A percentile compares a stretch with the other conserved stretches of the same genome.
phyloP scores from a whole-genome alignment of 345 rosid species.

The Cardamine chenopodiifolia region DNA sequence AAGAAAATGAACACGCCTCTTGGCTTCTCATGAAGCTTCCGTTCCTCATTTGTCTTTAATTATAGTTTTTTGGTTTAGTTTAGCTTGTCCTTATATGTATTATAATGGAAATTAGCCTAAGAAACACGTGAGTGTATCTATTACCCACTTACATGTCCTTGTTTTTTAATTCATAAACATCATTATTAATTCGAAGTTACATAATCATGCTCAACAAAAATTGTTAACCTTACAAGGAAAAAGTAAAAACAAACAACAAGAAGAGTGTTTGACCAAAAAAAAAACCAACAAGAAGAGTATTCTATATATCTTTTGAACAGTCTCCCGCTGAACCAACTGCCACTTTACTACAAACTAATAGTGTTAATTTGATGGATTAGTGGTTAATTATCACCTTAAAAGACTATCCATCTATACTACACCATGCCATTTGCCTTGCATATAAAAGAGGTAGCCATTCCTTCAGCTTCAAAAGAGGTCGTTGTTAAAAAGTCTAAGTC shows the following conservation, averaged over 20 bases:
- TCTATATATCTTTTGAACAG: not conserved
- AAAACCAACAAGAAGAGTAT: not conserved
- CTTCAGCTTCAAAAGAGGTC: not conserved
- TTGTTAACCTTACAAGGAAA: not conserved
- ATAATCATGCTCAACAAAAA: not conserved
- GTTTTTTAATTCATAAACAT: too few species aligned
- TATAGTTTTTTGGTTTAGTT: not conserved
- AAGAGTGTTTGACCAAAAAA: too few species aligned
- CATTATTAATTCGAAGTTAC: too few species aligned
- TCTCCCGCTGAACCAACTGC: not conserved
- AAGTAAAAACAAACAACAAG: not conserved
- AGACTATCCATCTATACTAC: not conserved
- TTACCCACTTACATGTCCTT: too few species aligned
- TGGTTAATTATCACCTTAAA: too few species aligned
- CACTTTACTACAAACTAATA: not conserved
- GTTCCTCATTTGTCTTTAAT: not conserved
- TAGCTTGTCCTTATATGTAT: not conserved
- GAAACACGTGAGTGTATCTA: slow-evolving; percentile 28
- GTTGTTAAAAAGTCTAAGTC: not conserved
- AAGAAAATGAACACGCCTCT: slow-evolving; percentile 18
- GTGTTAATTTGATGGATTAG: too few species aligned
- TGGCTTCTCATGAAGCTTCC: slow-evolving; percentile 21
- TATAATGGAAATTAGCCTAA: not conserved
- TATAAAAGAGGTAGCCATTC: not conserved
- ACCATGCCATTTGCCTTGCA: not conserved